phyloP scores from a whole-genome alignment of 306 rosid species.

The Fragaria nilgerrensis region DNA sequence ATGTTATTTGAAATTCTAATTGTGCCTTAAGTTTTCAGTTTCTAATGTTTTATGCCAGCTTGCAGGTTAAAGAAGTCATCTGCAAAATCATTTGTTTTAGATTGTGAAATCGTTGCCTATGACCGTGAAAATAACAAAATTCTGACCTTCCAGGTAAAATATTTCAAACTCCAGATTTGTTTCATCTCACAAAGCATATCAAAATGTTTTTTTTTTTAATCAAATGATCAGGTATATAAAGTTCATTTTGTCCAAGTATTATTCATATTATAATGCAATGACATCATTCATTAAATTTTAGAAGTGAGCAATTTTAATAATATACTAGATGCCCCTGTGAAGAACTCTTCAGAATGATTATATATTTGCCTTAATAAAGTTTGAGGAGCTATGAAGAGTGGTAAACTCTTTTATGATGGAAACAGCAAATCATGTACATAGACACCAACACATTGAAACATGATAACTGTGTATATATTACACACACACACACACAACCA shows the following conservation, averaged over 20 bases:
- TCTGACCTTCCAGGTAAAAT: conserved; percentile 79
- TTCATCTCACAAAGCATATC: not conserved
- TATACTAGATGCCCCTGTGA: not conserved
- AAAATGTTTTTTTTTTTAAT: not conserved
- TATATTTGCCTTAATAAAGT: not conserved
- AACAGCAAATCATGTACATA: not conserved
- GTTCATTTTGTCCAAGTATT: not conserved
- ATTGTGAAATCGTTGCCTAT: conserved; percentile 94
- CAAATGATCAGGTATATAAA: not conserved
- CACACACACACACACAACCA: not conserved
- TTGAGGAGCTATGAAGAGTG: not conserved
- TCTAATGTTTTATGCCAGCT: conserved; percentile 36
- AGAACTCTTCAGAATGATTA: not conserved
- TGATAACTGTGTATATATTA: not conserved
- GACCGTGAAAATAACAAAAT: conserved; percentile 59
- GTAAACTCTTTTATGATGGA: not conserved
- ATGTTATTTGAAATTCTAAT: not conserved
- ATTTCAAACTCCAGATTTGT: not conserved
- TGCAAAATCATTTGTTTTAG: conserved; percentile 79
- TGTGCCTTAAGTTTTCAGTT: not conserved
- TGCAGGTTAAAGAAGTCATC: conserved; percentile 80
- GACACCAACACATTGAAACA: not conserved
- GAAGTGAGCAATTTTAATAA: not conserved
- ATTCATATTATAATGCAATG: not conserved
- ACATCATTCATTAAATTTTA: not conserved